These are phyloP conservation scores for Tricholoma terreum DNA, from an alignment of 768 basidiomycete species.

Conservation along the genomic window DNA sequence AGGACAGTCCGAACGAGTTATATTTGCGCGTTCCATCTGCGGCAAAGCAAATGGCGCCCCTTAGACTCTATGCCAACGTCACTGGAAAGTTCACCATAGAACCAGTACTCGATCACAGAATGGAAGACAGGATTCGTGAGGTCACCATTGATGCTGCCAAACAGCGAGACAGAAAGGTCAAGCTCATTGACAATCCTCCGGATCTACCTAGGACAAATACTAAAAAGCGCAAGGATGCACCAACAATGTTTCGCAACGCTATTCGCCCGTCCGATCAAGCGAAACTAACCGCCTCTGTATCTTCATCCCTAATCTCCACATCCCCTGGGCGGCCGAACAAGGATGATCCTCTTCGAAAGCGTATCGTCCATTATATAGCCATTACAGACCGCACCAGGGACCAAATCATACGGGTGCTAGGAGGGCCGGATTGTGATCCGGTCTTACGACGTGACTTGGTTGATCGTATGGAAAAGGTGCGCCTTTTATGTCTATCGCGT, in stretches of 20 bases:
- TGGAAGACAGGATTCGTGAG: conserved; percentile 46
- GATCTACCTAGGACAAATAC: conserved; percentile 29
- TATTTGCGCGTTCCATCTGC: conserved; percentile 63
- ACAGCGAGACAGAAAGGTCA: conserved; percentile 43
- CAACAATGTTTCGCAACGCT: conserved; percentile 39
- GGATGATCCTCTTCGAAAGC: conserved; percentile 28
- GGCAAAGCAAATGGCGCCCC: conserved; percentile 56
- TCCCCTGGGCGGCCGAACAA: conserved; percentile 17
- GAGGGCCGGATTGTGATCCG: conserved; percentile 34
- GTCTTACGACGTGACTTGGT: conserved; percentile 41
- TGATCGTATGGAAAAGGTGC: conserved; percentile 49
- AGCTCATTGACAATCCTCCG: conserved; percentile 47
- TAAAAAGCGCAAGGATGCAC: conserved; percentile 40
- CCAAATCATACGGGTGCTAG: conserved; percentile 46
- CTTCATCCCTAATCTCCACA: conserved; percentile 27
- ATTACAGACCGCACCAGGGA: conserved; percentile 47
- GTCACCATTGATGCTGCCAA: conserved; percentile 42
- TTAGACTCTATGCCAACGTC: conserved; percentile 73
- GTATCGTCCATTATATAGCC: conserved; percentile 55
- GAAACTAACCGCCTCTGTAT: conserved; percentile 27
- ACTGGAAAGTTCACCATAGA: conserved; percentile 70
- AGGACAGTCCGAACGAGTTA: conserved; percentile 63
- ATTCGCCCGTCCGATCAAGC: conserved; percentile 26
- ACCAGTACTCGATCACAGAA: conserved; percentile 49
- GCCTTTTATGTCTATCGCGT: conserved; percentile 12